Base-by-base conservation (phyloP, 2,329 filamentous ascomycete genomes). In the Colletotrichum lini region DNA sequence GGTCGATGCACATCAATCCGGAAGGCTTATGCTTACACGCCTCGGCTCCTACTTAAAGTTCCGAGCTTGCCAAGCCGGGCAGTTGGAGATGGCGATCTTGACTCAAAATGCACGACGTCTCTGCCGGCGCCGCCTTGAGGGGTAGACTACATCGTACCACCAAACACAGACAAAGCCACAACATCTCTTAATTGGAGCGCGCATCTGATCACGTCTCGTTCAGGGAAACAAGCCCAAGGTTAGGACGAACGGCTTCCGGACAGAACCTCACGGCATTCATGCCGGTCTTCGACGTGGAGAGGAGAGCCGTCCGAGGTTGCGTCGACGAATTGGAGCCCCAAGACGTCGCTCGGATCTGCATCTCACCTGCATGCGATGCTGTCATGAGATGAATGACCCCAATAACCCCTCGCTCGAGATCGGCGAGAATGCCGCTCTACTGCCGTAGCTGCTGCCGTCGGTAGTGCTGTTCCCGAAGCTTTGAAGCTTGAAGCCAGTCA, bases 381-480 rank as follows among this genome's bases (percentile, higher is more conserved):
- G 59, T 62, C 47, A 62, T 62, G 18, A 35, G 49, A 21, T 50
- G 49, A 63, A 63, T 38, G 12, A 35, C 49, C 23, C 49, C 60
- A 63, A 63, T 38, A 18, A 44, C 49, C 49, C 60, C 60, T 18
- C 49, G 49, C n/a, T 54, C 40, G 40, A 53, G 60, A 54, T 45
- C 49, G 49, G 60, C 60, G 23, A 35, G 49, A 63, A 63, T 35
- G 60, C 60, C 49, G 59, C 59, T 62, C 59, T 10, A 42, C n/a
- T 40, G 49, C 45, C 16, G 35, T 35, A 50, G 45, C 59, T 38
- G 18, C 18, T 5, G 26, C 58, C 44, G 21, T 72, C 69, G 65
- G 69, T 59, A 63, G 53, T 42, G 52, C 50, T 30, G 47, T 54
- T 72, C 42, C 69, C 65, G 69, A 70, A 42, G 40, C 52, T 40